Base-by-base conservation (phyloP, 352 stramenopile genomes). In the Phytopythium delawarense region DNA sequence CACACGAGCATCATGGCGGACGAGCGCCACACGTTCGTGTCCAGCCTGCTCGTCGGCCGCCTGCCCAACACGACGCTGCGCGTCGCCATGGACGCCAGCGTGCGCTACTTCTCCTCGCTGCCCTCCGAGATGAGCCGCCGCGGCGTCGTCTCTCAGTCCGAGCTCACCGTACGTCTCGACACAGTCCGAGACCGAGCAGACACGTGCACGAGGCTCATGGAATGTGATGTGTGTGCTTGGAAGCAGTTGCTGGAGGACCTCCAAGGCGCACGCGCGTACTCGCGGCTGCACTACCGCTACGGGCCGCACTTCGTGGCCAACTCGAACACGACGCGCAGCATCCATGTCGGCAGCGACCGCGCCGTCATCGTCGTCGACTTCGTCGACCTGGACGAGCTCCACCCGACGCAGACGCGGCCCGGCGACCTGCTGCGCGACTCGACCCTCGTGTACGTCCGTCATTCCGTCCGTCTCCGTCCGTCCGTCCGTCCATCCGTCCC, bases 1-100 rank as follows among this genome's bases (percentile, higher is more conserved):
- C 77, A 89, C 67, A 81, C 74, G 50, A 86, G 76, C 56, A 70
- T 89, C 68, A 87, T 84, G 57, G 76, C 71, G 21, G 77, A 83
- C 28, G 66, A 67, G 3, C 64, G 66, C 25, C 69, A 67, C 57
- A 87, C 79, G 23, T 86, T 74, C 63, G 62, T 81, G 54, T 80
- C 75, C 20, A 89, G 76, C 58, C 66, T 87, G 20, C 60, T 87
- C 51, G 65, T 84, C 15, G 76, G 75, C 39, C 64, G 76, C 20
- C 66, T 89, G 23, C 75, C 71, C 3, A 66, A 83, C 57, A 56
- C 70, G 45, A 75, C 77, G 16, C 56, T 87, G 32, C 20, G 57
- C 0, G 61, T 66, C 2, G 71, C 76, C 12, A 67, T 79, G 39
- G 63, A 72, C 25, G 74, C 73, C 0, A 55, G 65, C 2, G 12